Evolutionary conservation across 2,329 filamentous ascomycete genomes (phyloP), one percentile per base, ranked within the genome.

Genomic region (Cordyceps farinosa): DNA sequence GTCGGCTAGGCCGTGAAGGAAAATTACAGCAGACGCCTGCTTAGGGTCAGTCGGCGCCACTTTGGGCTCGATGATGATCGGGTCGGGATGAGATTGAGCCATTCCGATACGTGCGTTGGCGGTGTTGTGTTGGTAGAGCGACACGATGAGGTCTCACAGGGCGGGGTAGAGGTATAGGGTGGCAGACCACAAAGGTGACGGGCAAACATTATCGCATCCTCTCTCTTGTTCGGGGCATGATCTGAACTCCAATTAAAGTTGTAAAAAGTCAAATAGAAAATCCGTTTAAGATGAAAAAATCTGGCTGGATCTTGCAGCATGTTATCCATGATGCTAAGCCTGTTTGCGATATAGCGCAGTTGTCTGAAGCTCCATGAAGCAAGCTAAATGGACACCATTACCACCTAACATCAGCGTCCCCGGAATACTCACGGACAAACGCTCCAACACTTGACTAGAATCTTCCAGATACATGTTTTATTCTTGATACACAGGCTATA

Each of bases 1-100:
- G 40, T 61, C 48, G 9, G 34, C 58, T 2, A 61, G 38, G 27
- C 58, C 58, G 34, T 61, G 58, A 1, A 61, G n/a, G 36, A 61
- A 61, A 9, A 61, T 61, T 3, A 61, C 58, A 6, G 58, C 58
- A 2, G 58, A 50, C 3, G 32, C 42, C 40, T 48, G n/a, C 15
- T 58, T 29, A 2, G 42, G 48, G 5, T n/a, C 38, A 1, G 30
- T n/a, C 6, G 17, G 13, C n/a, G n/a, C 17, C 48, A 40, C 58
- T 13, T 27, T 47, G 8, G 47, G 45, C 8, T 52, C 40, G n/a
- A 58, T 58, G 10, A 38, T 42, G 7, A 61, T 53, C n/a, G 48
- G 47, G n/a, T 61, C 47, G 8, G 58, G 58, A 11, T 36, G 32
- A 9, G 22, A 2, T 40, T 22, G 22, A 30, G 32, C 29, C 58